Conservation (phyloP, 2,329 filamentous ascomycete species). For the Aureobasidium lini region DNA sequence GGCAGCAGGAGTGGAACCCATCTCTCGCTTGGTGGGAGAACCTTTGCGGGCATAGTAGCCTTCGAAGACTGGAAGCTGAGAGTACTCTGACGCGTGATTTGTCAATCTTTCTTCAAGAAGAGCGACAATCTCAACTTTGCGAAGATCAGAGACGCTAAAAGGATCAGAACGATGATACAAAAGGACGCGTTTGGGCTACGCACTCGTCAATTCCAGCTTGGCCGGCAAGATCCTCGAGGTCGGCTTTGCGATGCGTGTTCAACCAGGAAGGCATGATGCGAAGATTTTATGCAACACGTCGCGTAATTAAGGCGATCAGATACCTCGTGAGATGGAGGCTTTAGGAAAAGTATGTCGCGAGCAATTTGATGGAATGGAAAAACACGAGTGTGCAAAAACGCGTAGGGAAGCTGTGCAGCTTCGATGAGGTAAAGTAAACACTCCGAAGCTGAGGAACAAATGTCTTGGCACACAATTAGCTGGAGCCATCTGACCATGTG, state of each 20-base stretch:
- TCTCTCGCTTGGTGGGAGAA: constrained; percentile 42
- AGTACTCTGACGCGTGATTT: constrained; percentile 59
- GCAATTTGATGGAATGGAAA: background rate
- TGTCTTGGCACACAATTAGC: background rate
- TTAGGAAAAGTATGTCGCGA: background rate
- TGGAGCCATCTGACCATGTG: background rate
- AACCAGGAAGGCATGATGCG: constrained; percentile 66
- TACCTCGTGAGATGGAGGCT: background rate
- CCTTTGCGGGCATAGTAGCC: constrained; percentile 70
- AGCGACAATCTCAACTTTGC: constrained; percentile 69
- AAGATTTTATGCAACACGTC: constrained; percentile 32
- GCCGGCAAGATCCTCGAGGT: constrained; percentile 67
- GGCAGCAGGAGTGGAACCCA: constrained; percentile 19
- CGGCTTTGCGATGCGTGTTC: constrained; percentile 72
- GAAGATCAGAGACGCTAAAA: constrained; percentile 11
- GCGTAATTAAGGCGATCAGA: constrained; percentile 43
- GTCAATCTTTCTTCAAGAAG: constrained; percentile 67
- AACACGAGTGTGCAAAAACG: background rate
- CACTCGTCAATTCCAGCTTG: constrained; percentile 66
- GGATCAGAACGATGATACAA: background rate
- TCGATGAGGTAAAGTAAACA: constrained; percentile 8
- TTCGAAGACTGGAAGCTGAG: constrained; percentile 55
- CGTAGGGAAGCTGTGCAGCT: background rate
- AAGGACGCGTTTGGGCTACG: constrained; percentile 28
- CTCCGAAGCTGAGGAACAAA: background rate